These are phyloP conservation scores for Trichoderma guizhouense DNA, from an alignment of 2,329 filamentous ascomycete genomes.

Conservation along the genomic window DNA sequence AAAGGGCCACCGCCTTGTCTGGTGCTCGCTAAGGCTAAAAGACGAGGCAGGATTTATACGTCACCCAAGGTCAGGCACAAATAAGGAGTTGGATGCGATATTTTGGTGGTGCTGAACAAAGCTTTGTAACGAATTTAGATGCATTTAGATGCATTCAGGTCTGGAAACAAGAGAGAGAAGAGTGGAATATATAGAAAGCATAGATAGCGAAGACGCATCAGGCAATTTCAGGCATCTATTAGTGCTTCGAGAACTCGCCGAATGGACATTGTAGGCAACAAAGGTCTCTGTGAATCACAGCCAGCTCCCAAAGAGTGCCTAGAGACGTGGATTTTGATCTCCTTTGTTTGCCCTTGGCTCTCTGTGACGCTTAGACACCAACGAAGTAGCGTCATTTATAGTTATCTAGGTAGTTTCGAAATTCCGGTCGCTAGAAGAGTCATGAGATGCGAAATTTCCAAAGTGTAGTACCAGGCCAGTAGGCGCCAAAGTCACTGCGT, in stretches of 20 bases:
- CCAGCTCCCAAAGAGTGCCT: neutral
- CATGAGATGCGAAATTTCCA: neutral
- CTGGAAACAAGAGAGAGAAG: neutral
- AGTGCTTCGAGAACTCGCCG: neutral
- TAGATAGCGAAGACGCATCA: neutral
- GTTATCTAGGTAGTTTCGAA: no score
- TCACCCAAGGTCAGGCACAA: neutral
- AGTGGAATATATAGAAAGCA: neutral
- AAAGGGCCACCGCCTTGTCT: slow-evolving; percentile 20
- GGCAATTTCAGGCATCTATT: no score
- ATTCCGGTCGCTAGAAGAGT: neutral
- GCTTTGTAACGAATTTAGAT: neutral
- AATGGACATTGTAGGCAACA: neutral
- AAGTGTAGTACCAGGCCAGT: neutral
- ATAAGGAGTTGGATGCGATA: neutral
- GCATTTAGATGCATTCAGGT: neutral
- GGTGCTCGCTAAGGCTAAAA: slow-evolving; percentile 18
- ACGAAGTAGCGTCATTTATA: neutral
- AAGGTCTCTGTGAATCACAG: neutral
- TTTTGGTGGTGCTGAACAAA: neutral
- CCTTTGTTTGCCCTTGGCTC: neutral
- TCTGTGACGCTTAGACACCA: neutral
- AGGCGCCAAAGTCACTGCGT: neutral
- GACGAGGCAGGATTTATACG: slow-evolving; percentile 26
- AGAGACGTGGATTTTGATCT: neutral